These are phyloP conservation scores for Hericium alpestre DNA, from an alignment of 768 basidiomycete species.

Conservation along the genomic window DNA sequence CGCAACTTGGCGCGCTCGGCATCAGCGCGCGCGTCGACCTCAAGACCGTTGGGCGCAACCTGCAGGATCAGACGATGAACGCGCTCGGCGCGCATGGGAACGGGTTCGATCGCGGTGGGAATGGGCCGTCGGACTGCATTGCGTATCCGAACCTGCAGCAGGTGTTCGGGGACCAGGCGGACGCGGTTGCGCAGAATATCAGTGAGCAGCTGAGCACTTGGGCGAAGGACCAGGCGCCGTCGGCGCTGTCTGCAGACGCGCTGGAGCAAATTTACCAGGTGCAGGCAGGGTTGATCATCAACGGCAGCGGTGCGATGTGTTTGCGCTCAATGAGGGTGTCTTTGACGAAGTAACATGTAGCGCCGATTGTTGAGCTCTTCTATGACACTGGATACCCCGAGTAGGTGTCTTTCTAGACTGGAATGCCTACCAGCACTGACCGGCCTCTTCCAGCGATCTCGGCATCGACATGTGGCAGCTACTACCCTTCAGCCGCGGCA, in stretches of 20 bases:
- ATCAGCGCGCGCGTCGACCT: conserved; percentile 21
- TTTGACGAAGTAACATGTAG: not conserved
- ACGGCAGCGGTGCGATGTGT: not conserved
- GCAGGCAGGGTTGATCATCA: not conserved
- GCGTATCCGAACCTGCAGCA: conserved; percentile 43
- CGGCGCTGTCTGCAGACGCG: not conserved
- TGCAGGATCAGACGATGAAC: conserved; percentile 28
- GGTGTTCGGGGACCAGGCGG: conserved; percentile 24
- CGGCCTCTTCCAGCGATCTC: conserved; percentile 19
- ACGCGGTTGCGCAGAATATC: not conserved
- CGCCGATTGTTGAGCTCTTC: not conserved
- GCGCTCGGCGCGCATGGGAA: conserved; percentile 30
- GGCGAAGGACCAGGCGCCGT: not conserved
- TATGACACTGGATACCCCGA: not conserved
- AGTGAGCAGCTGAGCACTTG: not conserved
- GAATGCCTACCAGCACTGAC: not conserved
- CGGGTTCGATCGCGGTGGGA: not conserved
- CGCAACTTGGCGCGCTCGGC: conserved; percentile 16
- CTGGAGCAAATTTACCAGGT: not conserved
- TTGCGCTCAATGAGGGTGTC: not conserved
- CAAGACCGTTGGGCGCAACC: conserved; percentile 28
- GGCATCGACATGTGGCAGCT: conserved; percentile 46
- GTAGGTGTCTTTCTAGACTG: not conserved
- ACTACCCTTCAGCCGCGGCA: conserved; percentile 45
- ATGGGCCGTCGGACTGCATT: conserved; percentile 27